Evolutionary conservation across 73 alveolate genomes (phyloP), one percentile per base, ranked within the genome.

Genomic region (Paramecium sexaurelia): DNA sequence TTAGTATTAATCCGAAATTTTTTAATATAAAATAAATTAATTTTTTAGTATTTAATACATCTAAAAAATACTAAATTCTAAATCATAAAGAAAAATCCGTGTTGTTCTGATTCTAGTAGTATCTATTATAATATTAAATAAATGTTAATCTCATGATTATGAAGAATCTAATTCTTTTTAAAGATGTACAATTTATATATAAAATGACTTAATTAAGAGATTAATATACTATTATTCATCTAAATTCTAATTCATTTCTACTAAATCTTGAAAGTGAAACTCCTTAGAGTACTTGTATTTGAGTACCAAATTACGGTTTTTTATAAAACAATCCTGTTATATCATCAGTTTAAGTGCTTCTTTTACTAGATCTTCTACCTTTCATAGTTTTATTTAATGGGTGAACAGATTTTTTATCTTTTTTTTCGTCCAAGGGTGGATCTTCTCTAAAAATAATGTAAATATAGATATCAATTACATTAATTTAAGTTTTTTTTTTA

Each of bases 401-500:
- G 26, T 61, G 47, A 29, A 26, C 24, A 26, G 19, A 22, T 24
- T 61, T 61, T 27, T 61, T 61, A 13, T 61, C 83, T 61, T n/a
- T 61, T 61, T 61, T 26, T 1, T 29, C 83, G 0, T 61, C 83
- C 11, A 10, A 13, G 11, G 39, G 43, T 29, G 83, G 83, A 29
- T 61, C 83, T 0, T 61, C 83, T 13, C 43, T 29, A 61, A 26
- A 56, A 61, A 29, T 61, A 61, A 6, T 61, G 1, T 61, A 61
- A 29, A 22, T n/a, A 15, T 45, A 8, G 15, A 8, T 13, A n/a
- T 51, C 3, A 61, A 61, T 29, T 61, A 61, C 83, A 61, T 61
- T 11, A 61, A 13, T 71, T 71, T 71, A 32, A 71, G 56, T 71
- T 71, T 71, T 71, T 33, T 35, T 71, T 71, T 71, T 8, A 71